These are phyloP conservation scores for Volvox carteri DNA, from an alignment of 163 green algal genomes.

Conservation along the genomic window DNA sequence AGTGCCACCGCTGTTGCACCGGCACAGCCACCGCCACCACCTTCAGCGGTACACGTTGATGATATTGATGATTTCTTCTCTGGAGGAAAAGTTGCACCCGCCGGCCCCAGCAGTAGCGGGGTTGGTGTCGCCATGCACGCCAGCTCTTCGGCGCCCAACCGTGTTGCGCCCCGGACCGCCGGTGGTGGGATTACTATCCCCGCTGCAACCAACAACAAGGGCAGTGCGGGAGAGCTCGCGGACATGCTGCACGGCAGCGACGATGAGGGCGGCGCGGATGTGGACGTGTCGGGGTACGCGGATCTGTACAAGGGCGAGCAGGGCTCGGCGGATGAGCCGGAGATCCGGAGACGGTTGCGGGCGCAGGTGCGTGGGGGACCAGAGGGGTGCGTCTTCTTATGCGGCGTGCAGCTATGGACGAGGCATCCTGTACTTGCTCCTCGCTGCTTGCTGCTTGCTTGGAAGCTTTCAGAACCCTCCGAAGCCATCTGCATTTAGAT, in stretches of 20 bases:
- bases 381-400: no score
- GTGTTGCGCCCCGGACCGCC: neutral
- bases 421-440: no score
- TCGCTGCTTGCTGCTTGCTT: no score
- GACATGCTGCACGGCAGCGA: slow-evolving; percentile 42
- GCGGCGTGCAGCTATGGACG: no score
- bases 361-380: slow-evolving; percentile 52
- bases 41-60: slow-evolving; percentile 34
- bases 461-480: no score
- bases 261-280: slow-evolving; percentile 12
- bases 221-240: neutral
- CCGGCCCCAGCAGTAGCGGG: neutral
- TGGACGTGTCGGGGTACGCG: slow-evolving; percentile 54
- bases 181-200: no score
- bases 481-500: no score
- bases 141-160: slow-evolving; percentile 8
- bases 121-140: neutral
- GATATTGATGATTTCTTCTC: slow-evolving; percentile 66
- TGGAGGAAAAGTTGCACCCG: slow-evolving; percentile 19
- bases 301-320: slow-evolving; percentile 55
- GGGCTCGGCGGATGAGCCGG: slow-evolving; percentile 74
- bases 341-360: slow-evolving; percentile 74
- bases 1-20: neutral
- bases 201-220: neutral
- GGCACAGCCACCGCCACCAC: neutral